Percentiles rank a stretch among this genome's conserved stretches.
These are phyloP conservation scores for Aquilaria malaccensis DNA, from an alignment of 345 rosid genomes.

Conservation along the genomic window DNA sequence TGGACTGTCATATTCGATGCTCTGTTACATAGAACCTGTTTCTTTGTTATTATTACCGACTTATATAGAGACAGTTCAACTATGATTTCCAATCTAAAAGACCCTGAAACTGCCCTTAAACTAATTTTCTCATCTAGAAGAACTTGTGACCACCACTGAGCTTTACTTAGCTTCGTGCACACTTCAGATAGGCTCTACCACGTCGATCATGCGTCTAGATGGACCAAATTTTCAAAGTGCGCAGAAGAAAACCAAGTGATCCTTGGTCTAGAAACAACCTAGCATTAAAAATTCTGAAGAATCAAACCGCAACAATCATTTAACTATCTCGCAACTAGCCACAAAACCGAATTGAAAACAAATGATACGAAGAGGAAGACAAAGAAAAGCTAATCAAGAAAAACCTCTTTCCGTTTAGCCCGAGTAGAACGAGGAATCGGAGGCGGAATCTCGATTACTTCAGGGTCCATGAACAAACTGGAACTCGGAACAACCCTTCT, in stretches of 20 bases:
- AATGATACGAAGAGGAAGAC: not conserved
- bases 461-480: conserved; percentile 49
- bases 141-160: too few species aligned
- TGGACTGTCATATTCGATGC: too few species aligned
- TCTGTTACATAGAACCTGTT: too few species aligned
- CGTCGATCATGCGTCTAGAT: too few species aligned
- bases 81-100: too few species aligned
- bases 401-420: conserved; percentile 43
- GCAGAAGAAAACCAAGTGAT: conserved; percentile 10
- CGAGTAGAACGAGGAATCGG: conserved; percentile 30
- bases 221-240: too few species aligned
- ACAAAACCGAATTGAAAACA: not conserved
- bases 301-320: conserved; percentile 7
- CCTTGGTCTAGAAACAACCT: conserved; percentile 9
- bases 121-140: too few species aligned
- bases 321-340: not conserved
- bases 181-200: too few species aligned
- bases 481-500: conserved; percentile 16
- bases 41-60: too few species aligned
- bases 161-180: too few species aligned
- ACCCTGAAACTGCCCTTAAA: too few species aligned
- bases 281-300: not conserved
- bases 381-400: not conserved
- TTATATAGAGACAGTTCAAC: too few species aligned
- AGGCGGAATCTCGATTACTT: conserved; percentile 58